Evolutionary conservation across 1,139 yeast genomes (phyloP).

Genomic region (Saccharomyces hybrid): DNA sequence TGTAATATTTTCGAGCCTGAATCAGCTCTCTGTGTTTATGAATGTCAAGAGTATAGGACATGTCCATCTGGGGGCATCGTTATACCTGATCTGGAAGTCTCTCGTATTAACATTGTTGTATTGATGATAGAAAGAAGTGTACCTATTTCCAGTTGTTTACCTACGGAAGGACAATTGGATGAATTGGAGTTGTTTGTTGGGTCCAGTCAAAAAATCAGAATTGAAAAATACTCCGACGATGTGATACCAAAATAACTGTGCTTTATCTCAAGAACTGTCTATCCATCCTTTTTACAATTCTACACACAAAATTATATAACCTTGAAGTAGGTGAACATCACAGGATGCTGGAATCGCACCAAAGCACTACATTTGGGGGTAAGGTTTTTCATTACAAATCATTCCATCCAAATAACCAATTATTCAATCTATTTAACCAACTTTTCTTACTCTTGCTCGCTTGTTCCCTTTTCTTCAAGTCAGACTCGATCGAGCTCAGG

Average conservation of each 20-base stretch:
- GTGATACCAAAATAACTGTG: background rate
- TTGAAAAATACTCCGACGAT: background rate
- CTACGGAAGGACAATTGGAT: background rate
- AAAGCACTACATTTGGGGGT: background rate
- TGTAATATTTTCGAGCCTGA: slow-evolving; percentile 28
- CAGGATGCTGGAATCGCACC: background rate
- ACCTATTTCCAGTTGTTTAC: background rate
- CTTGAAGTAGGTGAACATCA: background rate
- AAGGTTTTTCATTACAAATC: slow-evolving; percentile 1
- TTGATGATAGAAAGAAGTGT: slow-evolving; percentile 13
- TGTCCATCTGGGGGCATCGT: slow-evolving; percentile 9
- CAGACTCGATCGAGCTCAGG: slow-evolving; percentile 5
- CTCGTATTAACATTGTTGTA: slow-evolving; percentile 8
- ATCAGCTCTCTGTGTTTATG: slow-evolving; percentile 13
- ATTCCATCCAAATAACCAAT: slow-evolving; percentile 7
- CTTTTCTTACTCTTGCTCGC: slow-evolving; percentile 6
- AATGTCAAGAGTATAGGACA: slow-evolving; percentile 5
- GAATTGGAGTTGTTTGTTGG: background rate
- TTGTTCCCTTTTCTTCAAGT: slow-evolving; percentile 7
- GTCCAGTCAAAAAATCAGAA: background rate
- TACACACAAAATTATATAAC: slow-evolving; percentile 3
- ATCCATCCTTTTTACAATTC: background rate
- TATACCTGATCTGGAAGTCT: slow-evolving; percentile 10
- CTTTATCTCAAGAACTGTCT: background rate
- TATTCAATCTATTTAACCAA: slow-evolving; percentile 22